Base-by-base conservation (phyloP, 2,329 filamentous ascomycete genomes). In the Hypoxylon sp. region DNA sequence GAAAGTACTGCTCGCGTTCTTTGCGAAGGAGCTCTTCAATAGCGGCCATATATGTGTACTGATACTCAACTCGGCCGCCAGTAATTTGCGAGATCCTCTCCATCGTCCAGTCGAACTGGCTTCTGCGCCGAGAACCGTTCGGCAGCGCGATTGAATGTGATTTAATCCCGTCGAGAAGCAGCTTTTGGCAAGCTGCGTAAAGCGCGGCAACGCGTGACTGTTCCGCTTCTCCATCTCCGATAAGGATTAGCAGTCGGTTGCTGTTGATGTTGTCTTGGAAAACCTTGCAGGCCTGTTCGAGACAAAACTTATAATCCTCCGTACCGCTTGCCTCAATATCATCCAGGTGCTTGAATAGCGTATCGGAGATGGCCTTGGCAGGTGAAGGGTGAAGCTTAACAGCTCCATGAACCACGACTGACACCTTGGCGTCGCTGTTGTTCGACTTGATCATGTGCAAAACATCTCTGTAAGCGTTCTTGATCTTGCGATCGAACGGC, bases 381-480 rank as follows among this genome's bases (percentile, higher is more conserved):
- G 55, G 58, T 7, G 47, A 59, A 20, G 57, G 50, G 11, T 26
- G 5, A 6, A 24, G 39, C 8, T 8, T 6, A 5, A 17, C 10
- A 32, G 8, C 7, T 6, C 58, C 58, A 37, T 65, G 62, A 30
- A 65, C 20, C 26, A 65, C 51, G n/a, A 62, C 55, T 2, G 46
- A 50, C 19, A 65, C 62, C 47, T 24, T 54, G n/a, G 51, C 50
- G 11, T 53, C 39, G 30, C 47, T 47, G 41, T 65, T 65, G 26
- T 44, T 49, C 2, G 55, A 53, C 20, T 50, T 62, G 30, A 62
- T 47, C 15, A 26, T 51, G 28, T 56, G 62, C 17, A 65, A 30
- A 6, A 62, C 54, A 34, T 65, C 59, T 59, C 58, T 62, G 47
- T 59, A 65, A 11, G 48, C 55, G 17, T 62, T 54, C 30, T 59